phyloP scores from a whole-genome alignment of 805 yeast genomes.

The Starmera dryadoides region DNA sequence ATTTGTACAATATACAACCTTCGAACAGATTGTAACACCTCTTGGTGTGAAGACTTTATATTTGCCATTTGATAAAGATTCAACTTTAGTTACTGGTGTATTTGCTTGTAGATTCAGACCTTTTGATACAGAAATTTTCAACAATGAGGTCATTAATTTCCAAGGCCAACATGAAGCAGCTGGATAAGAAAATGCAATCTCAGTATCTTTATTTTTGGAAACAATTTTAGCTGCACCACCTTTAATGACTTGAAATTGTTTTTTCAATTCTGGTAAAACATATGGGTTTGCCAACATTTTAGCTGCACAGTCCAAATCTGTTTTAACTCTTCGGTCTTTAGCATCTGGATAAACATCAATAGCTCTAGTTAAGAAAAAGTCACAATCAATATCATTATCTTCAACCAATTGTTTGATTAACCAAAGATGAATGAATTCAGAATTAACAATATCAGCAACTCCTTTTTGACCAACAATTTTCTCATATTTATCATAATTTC shows the following conservation, averaged over 20 bases:
- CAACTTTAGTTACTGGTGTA: constrained; percentile 26
- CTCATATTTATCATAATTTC: constrained; percentile 7
- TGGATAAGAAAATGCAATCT: constrained; percentile 49
- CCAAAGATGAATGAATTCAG: constrained; percentile 28
- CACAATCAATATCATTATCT: constrained; percentile 29
- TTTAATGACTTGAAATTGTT: constrained; percentile 20
- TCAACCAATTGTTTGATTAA: constrained; percentile 26
- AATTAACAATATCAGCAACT: constrained; percentile 30
- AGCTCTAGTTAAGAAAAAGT: constrained; percentile 25
- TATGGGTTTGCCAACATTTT: constrained; percentile 21
- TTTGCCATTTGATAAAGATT: constrained; percentile 18
- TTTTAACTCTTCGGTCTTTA: constrained; percentile 10
- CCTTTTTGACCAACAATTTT: constrained; percentile 10
- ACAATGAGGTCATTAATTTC: constrained; percentile 26
- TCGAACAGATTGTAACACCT: constrained; percentile 23
- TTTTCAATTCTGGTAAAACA: constrained; percentile 20
- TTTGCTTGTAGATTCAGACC: constrained; percentile 37
- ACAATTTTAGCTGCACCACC: constrained; percentile 38
- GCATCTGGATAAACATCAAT: constrained; percentile 25
- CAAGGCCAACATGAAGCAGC: constrained; percentile 41
- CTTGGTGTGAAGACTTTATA: constrained; percentile 25
- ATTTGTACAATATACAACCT: constrained; percentile 24
- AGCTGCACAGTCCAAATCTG: constrained; percentile 10
- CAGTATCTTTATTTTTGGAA: constrained; percentile 78
- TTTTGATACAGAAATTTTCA: constrained; percentile 22